These are phyloP conservation scores for Rhododendron simsii DNA, from an alignment of 148 eudicot species.

Conservation along the genomic window DNA sequence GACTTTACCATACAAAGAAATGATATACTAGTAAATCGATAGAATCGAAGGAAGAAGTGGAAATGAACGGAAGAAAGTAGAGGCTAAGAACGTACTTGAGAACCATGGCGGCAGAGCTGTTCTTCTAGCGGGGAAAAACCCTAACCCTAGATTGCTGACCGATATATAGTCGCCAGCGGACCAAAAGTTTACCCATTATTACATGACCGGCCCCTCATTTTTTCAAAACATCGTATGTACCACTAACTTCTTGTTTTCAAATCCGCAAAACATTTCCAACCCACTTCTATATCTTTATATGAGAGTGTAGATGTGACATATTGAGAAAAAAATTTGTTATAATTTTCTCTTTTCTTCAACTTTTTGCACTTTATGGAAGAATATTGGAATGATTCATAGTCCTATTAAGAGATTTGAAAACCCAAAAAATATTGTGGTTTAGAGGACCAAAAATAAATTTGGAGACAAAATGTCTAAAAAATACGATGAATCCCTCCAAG, in stretches of 20 bases:
- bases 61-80: not conserved
- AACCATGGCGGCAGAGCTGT: slow-evolving; percentile 19
- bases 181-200: not conserved
- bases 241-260: not conserved
- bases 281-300: too few relatives aligned
- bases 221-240: not conserved
- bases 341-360: too few relatives aligned
- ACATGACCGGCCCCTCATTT: not conserved
- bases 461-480: too few relatives aligned
- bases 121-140: not conserved
- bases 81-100: slow-evolving; percentile 15
- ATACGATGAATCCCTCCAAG: too few relatives aligned
- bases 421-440: too few relatives aligned
- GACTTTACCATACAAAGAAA: not conserved
- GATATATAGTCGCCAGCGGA: not conserved
- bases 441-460: too few relatives aligned
- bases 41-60: not conserved
- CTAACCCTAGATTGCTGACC: not conserved
- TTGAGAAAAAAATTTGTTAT: too few relatives aligned
- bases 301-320: too few relatives aligned
- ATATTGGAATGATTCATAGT: too few relatives aligned
- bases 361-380: too few relatives aligned
- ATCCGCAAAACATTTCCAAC: too few relatives aligned
- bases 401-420: too few relatives aligned
- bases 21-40: not conserved